A percentile compares a stretch with the other conserved stretches of the same genome.
These are phyloP conservation scores for Backusella parvicylindrica DNA, from an alignment of 192 early-diverging fungal species.

Conservation along the genomic window DNA sequence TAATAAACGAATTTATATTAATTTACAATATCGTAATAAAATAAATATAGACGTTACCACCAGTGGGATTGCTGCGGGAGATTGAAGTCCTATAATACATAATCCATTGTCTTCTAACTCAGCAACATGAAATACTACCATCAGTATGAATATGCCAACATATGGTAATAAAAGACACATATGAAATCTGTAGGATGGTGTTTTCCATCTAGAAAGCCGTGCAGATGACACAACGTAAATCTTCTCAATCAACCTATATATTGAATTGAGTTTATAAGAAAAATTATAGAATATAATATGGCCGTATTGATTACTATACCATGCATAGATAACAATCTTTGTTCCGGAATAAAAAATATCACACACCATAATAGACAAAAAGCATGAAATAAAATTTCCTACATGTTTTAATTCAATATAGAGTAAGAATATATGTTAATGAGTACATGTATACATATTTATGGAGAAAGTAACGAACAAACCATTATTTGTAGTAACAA, in stretches of 20 bases:
- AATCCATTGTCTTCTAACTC: slow-evolving; percentile 14
- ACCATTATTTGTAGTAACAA: slow-evolving; percentile 43
- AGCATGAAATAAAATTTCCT: slow-evolving; percentile 36
- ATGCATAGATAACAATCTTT: slow-evolving; percentile 43
- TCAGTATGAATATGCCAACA: slow-evolving; percentile 28
- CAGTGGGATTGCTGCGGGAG: slow-evolving; percentile 29
- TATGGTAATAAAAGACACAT: slow-evolving; percentile 25
- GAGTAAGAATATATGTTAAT: not conserved
- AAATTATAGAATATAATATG: not conserved
- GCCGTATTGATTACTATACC: slow-evolving; percentile 4
- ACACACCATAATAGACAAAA: slow-evolving; percentile 39
- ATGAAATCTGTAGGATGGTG: slow-evolving; percentile 27
- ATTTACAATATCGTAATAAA: not conserved
- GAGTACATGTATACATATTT: not conserved
- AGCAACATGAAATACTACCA: slow-evolving; percentile 28
- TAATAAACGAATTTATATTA: not conserved
- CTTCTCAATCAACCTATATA: slow-evolving; percentile 28
- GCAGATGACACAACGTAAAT: slow-evolving; percentile 30
- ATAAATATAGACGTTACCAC: slow-evolving; percentile 25
- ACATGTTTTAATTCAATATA: not conserved
- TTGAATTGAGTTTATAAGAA: not conserved
- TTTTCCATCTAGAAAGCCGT: slow-evolving; percentile 16
- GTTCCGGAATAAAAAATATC: slow-evolving; percentile 43
- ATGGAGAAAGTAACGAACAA: not conserved
- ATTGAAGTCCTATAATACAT: slow-evolving; percentile 33